Evolutionary conservation across 176 grass and related monocot genomes (phyloP), one percentile per base, ranked within the genome.

Genomic region (Oryza glaberrima): DNA sequence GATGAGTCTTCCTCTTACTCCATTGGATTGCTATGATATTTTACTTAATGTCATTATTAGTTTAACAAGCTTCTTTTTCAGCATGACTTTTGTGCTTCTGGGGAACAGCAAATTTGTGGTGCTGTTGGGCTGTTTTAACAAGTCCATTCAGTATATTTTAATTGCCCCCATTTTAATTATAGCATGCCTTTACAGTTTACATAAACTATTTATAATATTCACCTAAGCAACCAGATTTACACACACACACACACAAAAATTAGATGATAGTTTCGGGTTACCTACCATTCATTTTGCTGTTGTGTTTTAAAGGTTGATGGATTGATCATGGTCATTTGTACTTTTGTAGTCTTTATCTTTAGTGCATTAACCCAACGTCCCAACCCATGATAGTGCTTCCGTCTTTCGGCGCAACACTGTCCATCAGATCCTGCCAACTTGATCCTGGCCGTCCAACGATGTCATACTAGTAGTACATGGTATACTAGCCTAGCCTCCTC

Each of bases 361-460:
- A 51, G 12, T 49, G 10, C 47, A 49, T 49, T 49, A 49, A 49
- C 4, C 48, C 48, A 26, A 26, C 26, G 26, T 26, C 26, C 26
- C 26, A 19, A 16, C 52, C 4, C 15, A 26, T 58, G 63, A 22
- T 40, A 23, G 17, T 67, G 68, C 54, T 17, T 17, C 34, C 54
- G 45, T 28, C 4, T 5, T 4, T 17, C 58, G 16, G 68, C 52
- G 23, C 34, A 23, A 44, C 4, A 0, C 45, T 3, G 1, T 5
- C 82, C 88, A 65, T 81, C 65, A 75, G 88, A 85, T 89, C 32
- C 6, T 1, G 0, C 23, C 13, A 10, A 15, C 13, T 17, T 1
- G 73, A 72, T 82, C 83, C 23, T 45, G 78, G 2, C 67, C 83
- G 13, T 89, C 87, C 69, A 75, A 17, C 3, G 17, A 7, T n/a